A percentile compares a stretch with the other conserved stretches of the same genome.
Conservation (phyloP, 345 rosid genomes). For the Acer yangbiense region DNA sequence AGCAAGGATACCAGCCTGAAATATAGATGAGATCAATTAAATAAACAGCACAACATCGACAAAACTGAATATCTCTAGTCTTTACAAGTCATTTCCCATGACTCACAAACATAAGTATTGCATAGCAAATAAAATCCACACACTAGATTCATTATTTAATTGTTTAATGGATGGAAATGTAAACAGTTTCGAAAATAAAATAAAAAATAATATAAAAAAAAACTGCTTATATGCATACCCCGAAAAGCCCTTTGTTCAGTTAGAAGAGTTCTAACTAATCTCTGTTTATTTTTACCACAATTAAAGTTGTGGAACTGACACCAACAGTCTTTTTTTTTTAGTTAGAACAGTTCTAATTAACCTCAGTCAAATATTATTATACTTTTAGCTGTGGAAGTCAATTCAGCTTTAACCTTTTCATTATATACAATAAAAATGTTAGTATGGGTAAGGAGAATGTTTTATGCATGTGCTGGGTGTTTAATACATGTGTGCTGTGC, state of each 20-base stretch:
- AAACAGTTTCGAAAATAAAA: background rate
- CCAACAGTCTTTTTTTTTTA: background rate
- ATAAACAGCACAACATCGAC: background rate
- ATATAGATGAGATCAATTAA: background rate
- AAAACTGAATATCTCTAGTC: background rate
- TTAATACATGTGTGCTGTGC: too few relatives aligned
- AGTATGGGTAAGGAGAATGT: too few relatives aligned
- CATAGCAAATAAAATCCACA: background rate
- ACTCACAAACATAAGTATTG: background rate
- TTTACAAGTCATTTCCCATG: background rate
- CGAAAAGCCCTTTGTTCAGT: conserved; percentile 1
- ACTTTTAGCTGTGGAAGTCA: background rate
- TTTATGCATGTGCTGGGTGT: too few relatives aligned
- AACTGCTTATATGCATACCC: background rate
- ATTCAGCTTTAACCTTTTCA: background rate
- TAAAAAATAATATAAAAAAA: too few relatives aligned
- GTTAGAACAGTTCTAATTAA: background rate
- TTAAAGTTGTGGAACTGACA: background rate
- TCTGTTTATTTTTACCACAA: background rate
- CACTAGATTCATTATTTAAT: background rate
- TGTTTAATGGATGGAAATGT: background rate
- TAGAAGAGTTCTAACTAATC: background rate
- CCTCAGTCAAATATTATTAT: background rate
- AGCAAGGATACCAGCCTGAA: conserved; percentile 94
- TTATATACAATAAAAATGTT: background rate